Conservation (phyloP, 2,329 filamentous ascomycete species). For the Myotisia sp. region DNA sequence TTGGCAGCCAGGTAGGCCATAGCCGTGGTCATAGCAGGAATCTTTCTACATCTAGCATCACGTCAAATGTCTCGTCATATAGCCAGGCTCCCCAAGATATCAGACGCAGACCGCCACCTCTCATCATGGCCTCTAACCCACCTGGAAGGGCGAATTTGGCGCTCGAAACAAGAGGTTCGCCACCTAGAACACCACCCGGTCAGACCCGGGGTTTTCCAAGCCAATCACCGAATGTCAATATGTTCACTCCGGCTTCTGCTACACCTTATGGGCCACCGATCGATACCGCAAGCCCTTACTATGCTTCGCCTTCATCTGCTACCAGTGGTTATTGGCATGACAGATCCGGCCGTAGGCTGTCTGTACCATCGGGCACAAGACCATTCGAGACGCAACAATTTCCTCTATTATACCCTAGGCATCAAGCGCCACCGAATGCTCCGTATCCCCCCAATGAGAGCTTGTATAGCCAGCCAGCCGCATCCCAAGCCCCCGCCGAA, state of each 20-base stretch:
- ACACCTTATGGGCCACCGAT: constrained; percentile 33
- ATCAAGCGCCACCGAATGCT: constrained; percentile 11
- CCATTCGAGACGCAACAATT: constrained; percentile 58
- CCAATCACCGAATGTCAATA: constrained; percentile 58
- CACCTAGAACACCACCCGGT: constrained; percentile 49
- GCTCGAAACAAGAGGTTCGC: constrained; percentile 49
- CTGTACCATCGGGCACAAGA: constrained; percentile 61
- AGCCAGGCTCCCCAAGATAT: constrained; percentile 48
- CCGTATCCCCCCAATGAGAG: constrained; percentile 45
- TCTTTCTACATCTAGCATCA: constrained; percentile 75
- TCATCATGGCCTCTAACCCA: constrained; percentile 52
- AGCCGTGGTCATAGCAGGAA: constrained; percentile 69
- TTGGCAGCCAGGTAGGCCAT: constrained; percentile 56
- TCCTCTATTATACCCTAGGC: constrained; percentile 15
- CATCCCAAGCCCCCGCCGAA: constrained; percentile 40
- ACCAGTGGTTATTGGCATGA: constrained; percentile 61
- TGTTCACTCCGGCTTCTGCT: constrained; percentile 70
- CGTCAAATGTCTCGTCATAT: constrained; percentile 57
- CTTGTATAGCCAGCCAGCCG: constrained; percentile 50
- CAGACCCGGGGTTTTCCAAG: constrained; percentile 51
- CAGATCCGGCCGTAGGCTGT: constrained; percentile 59
- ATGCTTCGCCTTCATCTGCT: constrained; percentile 59
- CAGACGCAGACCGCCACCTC: constrained; percentile 60
- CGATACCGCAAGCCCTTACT: constrained; percentile 57
- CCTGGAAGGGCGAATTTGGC: constrained; percentile 46